Conservation (phyloP, 768 basidiomycete species). For the Termitomyces sp. region DNA sequence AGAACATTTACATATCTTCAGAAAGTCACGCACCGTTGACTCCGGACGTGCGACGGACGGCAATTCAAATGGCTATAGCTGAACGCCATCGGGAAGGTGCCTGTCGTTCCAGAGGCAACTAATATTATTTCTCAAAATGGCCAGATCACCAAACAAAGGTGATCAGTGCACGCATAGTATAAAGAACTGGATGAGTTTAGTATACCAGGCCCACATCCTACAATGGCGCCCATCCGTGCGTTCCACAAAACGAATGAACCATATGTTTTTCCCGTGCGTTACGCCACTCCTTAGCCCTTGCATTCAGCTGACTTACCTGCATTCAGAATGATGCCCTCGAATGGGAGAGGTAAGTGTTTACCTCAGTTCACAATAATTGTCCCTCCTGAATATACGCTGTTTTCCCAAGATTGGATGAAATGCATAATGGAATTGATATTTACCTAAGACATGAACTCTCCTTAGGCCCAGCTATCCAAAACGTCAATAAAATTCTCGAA, state of each 20-base stretch:
- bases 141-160: not conserved
- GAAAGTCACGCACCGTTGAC: not conserved
- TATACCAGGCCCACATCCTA: not conserved
- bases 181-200: not conserved
- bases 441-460: slow-evolving; percentile 3
- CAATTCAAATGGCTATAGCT: not conserved
- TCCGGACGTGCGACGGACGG: not conserved
- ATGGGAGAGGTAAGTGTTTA: not conserved
- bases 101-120: not conserved
- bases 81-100: not conserved
- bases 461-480: not conserved
- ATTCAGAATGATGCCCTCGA: not conserved
- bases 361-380: not conserved
- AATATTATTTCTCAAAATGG: not conserved
- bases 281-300: too few relatives aligned
- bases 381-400: not conserved
- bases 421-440: not conserved
- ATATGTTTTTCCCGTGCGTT: not conserved
- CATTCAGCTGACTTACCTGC: not conserved
- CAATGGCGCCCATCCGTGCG: not conserved
- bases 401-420: not conserved
- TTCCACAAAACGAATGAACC: not conserved
- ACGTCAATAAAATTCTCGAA: slow-evolving; percentile 1
- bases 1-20: not conserved
- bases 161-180: not conserved